These are phyloP conservation scores for Arbutus unedo DNA, from an alignment of 148 eudicot genomes.

Conservation along the genomic window DNA sequence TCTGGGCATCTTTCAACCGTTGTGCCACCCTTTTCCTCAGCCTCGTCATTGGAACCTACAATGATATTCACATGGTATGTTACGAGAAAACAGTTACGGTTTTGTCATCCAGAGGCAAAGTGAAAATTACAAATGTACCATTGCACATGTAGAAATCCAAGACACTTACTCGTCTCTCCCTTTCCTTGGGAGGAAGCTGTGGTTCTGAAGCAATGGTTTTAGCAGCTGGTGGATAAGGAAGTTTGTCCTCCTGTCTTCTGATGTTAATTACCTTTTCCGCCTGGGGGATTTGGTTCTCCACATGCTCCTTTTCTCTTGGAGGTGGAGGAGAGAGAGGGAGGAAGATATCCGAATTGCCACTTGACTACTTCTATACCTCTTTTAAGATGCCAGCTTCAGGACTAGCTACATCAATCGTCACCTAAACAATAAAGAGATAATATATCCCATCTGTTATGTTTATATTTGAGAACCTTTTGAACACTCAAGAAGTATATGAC, in stretches of 20 bases:
- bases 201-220: slow-evolving; percentile 62
- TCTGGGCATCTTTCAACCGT: slow-evolving; percentile 77
- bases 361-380: slow-evolving; percentile 34
- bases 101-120: background rate
- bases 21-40: slow-evolving; percentile 78
- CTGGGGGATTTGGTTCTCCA: slow-evolving; percentile 34
- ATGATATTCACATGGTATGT: slow-evolving; percentile 1
- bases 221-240: slow-evolving; percentile 36
- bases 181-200: slow-evolving; percentile 76
- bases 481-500: background rate
- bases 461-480: background rate
- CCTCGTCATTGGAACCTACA: slow-evolving; percentile 84
- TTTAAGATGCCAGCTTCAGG: slow-evolving; percentile 75
- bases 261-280: slow-evolving; percentile 25
- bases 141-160: background rate
- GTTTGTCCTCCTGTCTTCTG: slow-evolving; percentile 48
- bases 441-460: background rate
- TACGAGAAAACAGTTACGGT: too few relatives aligned
- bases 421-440: slow-evolving; percentile 29
- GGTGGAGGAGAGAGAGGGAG: background rate
- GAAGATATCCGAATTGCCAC: background rate
- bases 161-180: slow-evolving; percentile 73
- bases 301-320: slow-evolving; percentile 23
- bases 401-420: slow-evolving; percentile 74
- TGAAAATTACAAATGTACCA: background rate